Percentiles rank a stretch among this genome's conserved stretches.
phyloP scores from a whole-genome alignment of 2,329 filamentous ascomycete genomes.

The Exophiala oligosperma region DNA sequence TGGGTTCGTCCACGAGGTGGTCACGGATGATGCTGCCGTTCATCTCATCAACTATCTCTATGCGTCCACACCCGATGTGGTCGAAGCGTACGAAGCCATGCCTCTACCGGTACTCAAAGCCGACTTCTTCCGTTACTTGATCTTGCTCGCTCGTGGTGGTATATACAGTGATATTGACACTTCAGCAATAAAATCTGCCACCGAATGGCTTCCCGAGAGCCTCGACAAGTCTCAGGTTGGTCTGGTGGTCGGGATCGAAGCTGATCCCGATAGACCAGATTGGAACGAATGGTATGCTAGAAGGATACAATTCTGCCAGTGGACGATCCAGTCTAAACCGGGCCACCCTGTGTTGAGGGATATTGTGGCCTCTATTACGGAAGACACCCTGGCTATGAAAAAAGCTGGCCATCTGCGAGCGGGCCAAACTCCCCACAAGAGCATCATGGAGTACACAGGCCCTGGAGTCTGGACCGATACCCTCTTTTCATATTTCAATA shows the following conservation, averaged over 20 bases:
- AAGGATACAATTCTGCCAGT: slow-evolving; percentile 96
- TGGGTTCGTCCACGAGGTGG: slow-evolving; percentile 91
- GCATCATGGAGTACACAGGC: slow-evolving; percentile 90
- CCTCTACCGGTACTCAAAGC: slow-evolving; percentile 75
- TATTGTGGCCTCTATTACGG: slow-evolving; percentile 81
- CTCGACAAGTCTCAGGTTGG: slow-evolving; percentile 78
- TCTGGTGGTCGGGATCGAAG: slow-evolving; percentile 91
- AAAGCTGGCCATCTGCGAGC: slow-evolving; percentile 62
- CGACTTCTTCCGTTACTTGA: slow-evolving; percentile 75
- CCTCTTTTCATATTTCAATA: slow-evolving; percentile 92
- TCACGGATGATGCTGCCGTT: slow-evolving; percentile 83
- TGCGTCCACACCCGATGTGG: slow-evolving; percentile 73
- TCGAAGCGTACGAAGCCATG: slow-evolving; percentile 72
- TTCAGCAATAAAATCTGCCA: slow-evolving; percentile 74
- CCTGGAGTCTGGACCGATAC: slow-evolving; percentile 92
- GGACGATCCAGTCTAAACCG: slow-evolving; percentile 95
- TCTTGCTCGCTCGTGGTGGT: slow-evolving; percentile 73
- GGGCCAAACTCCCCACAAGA: slow-evolving; percentile 61
- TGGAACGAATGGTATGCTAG: slow-evolving; percentile 97
- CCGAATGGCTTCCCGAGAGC: slow-evolving; percentile 80
- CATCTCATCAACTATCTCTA: slow-evolving; percentile 85
- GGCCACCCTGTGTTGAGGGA: slow-evolving; percentile 90
- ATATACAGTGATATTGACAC: slow-evolving; percentile 96
- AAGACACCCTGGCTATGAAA: slow-evolving; percentile 75
- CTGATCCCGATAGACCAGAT: slow-evolving; percentile 87